Evolutionary conservation across 306 rosid genomes (phyloP), one percentile per base, ranked within the genome.

Genomic region (Castanea mollissima): DNA sequence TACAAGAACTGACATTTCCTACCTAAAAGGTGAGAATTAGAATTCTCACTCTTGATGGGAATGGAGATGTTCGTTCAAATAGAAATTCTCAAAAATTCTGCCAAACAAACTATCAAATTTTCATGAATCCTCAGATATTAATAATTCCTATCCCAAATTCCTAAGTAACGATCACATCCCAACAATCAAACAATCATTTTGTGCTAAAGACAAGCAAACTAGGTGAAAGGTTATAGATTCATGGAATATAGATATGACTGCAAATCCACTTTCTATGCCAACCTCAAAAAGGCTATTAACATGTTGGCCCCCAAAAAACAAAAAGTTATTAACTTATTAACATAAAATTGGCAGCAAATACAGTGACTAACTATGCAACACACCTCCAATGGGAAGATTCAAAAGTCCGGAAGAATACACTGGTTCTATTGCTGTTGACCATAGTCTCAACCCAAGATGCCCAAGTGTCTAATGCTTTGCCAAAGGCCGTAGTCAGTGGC

Each of bases 381-480:
- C 72, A 88, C 94, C 88, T 84, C 97, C 97, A 93, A 80, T 95
- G 98, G 19, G 97, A 85, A 58, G 98, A 83, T 82, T 93, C 99
- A 65, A 91, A 95, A 44, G 98, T 95, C 16, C 99, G 91, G 78
- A 93, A 89, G 90, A 93, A 93, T 23, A 95, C 79, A 76, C 80
- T 88, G 41, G 99, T 93, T 76, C 88, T 90, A 38, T 86, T 93
- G 74, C 86, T 84, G 87, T 93, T 62, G 18, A 91, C 76, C 19
- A 31, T 77, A 31, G 80, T 84, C 83, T 91, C 91, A 6, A 89
- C 90, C 98, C 98, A 95, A 68, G 97, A 93, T 62, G 93, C 91
- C 99, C 97, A 95, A 49, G 96, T 91, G 77, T 74, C 80, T 71
- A 95, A 59, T 75, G 99, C 97, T 74, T 71, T 81, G 58, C 65